Evolutionary conservation across 441 rosid species (phyloP), one percentile per base, ranked within the genome.

Genomic region (Kokia cookei): DNA sequence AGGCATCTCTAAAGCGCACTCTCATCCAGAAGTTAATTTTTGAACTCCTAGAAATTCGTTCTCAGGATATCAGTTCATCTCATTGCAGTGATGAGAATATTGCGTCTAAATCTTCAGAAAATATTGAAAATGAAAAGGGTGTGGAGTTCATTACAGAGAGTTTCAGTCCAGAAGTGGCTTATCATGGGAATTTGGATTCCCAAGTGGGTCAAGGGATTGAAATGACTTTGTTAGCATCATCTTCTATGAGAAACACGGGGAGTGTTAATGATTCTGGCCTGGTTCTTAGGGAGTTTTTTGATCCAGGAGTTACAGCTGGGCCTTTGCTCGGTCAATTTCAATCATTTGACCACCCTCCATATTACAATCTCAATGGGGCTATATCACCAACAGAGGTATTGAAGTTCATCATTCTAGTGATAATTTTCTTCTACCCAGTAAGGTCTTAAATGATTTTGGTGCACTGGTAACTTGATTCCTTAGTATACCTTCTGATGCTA

Each of bases 251-350:
- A 76, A 85, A 84, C 82, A 19, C 86, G 83, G 85, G 82, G 17
- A 76, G 85, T 84, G 81, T 80, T 78, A 81, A 78, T 78, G 97
- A 95, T 79, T 84, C 97, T 4, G 86, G 87, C 59, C 81, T 91
- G 86, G 97, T 93, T 75, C 96, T 96, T 19, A 85, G 90, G 80
- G 97, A 96, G 70, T 79, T 92, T 45, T 83, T 93, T 45, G 92
- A 91, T 69, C 86, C 94, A 27, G 94, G 90, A 85, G 86, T 78
- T 82, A 26, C 88, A 77, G 71, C 90, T 59, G 93, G 88, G 59
- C 82, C 99, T 76, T 87, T 89, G 79, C 88, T 89, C 63, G 85
- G 84, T 53, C 91, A 83, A 27, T 87, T 87, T 83, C 85, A 86
- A 68, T 83, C 94, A 76, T 78, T 88, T 71, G 86, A 82, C 24